Evolutionary conservation across 2,329 filamentous ascomycete species (phyloP), one percentile per base, ranked within the genome.

Genomic region (Trichophyton equinum): DNA sequence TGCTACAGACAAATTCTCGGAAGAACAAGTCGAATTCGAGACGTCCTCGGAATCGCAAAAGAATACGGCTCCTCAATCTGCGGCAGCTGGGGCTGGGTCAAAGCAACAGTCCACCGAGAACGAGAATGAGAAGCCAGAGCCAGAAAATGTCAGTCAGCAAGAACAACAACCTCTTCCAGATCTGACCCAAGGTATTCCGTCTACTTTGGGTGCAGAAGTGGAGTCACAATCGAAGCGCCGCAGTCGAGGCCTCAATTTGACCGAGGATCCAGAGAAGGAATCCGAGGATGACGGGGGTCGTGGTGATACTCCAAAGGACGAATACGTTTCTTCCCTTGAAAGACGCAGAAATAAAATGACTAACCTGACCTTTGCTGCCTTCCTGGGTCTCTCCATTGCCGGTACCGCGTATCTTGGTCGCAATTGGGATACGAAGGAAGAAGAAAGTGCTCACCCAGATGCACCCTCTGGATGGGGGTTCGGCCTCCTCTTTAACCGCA

Each of bases 151-250:
- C 25, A 22, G 1, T n/a, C 33, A 36, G 33, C 33, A 36, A 36
- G 33, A 36, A 36, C 33, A 57, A 22, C 81, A 86, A 68, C 86
- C 89, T 59, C 82, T 96, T 11, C 92, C 92, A 59, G 91, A 97
- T 71, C 80, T 97, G 51, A 94, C 90, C n/a, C 86, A 92, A 70
- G 92, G 92, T 65, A 95, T 97, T 64, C 92, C 92, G 0, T 96
- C 91, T 1, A 96, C 91, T 0, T 81, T 96, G 60, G 88, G 86
- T 61, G 86, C 86, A 62, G 92, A 96, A 75, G 82, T 86, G 60
- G 74, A 72, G 60, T 71, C 66, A 69, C 77, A 71, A 66, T 66
- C 64, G 65, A 76, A 72, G 65, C 66, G 68, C 25, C 61, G 65
- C 53, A 68, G 72, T 40, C 67, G 72, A 57, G 71, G 70, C 15